Conservation (phyloP, 345 rosid genomes). For the Pelargonium nanum region DNA sequence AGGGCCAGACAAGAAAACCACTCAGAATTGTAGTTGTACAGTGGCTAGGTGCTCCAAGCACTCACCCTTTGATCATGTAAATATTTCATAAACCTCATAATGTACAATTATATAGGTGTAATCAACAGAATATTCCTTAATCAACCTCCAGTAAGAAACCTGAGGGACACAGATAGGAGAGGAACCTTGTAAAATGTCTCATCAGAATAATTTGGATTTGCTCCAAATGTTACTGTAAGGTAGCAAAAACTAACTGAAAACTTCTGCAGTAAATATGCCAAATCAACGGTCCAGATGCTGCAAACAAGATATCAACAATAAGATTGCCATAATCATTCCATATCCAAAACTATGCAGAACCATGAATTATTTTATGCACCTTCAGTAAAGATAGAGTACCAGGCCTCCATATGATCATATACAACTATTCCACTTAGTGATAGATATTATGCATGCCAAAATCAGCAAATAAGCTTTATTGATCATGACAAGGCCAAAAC, state of each 20-base stretch:
- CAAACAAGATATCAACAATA: conserved; percentile 17
- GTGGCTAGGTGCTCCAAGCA: neutral
- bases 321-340: conserved; percentile 10
- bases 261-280: conserved; percentile 68
- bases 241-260: conserved; percentile 69
- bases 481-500: neutral
- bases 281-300: conserved; percentile 94
- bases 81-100: neutral
- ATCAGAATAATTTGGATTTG: conserved; percentile 71
- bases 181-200: conserved; percentile 76
- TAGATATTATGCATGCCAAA: conserved; percentile 2
- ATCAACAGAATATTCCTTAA: neutral
- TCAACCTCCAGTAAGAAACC: neutral
- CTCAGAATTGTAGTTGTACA: too few species aligned
- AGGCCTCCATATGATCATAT: neutral
- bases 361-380: neutral
- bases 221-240: conserved; percentile 82
- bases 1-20: too few species aligned
- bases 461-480: conserved; percentile 2
- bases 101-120: neutral
- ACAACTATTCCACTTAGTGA: neutral
- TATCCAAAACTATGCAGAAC: neutral
- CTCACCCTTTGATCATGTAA: neutral
- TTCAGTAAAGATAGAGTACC: neutral
- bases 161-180: neutral